Conservation (phyloP, 2,329 filamentous ascomycete species). For the Xylariaceae sp. region DNA sequence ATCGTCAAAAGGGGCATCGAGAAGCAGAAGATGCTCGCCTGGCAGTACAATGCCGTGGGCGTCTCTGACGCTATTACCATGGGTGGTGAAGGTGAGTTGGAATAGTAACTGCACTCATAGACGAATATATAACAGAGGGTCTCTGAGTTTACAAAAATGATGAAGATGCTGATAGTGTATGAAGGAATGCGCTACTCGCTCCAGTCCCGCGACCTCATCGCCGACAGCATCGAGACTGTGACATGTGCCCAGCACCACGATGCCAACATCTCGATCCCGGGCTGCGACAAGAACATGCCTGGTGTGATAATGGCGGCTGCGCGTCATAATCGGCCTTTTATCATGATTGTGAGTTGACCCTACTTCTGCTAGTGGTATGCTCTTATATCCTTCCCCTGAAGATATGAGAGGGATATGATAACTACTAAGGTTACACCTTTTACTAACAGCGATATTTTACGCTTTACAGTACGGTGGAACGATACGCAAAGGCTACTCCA, state of each 20-base stretch:
- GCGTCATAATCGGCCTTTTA: conserved; percentile 81
- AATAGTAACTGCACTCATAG: background rate
- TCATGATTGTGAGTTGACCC: conserved; percentile 61
- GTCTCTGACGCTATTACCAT: conserved; percentile 91
- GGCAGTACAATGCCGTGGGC: conserved; percentile 91
- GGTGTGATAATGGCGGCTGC: conserved; percentile 87
- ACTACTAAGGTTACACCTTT: too few relatives aligned
- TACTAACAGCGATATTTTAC: background rate
- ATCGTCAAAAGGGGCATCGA: conserved; percentile 77
- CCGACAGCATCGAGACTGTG: conserved; percentile 88
- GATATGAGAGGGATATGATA: too few relatives aligned
- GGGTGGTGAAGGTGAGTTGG: conserved; percentile 76
- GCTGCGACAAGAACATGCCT: conserved; percentile 98
- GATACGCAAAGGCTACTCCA: conserved; percentile 80
- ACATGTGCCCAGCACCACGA: conserved; percentile 91
- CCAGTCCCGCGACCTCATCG: conserved; percentile 86
- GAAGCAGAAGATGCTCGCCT: conserved; percentile 82
- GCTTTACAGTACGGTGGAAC: conserved; percentile 67
- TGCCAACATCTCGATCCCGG: conserved; percentile 86
- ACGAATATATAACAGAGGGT: too few relatives aligned
- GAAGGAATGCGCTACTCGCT: conserved; percentile 89
- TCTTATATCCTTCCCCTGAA: too few relatives aligned
- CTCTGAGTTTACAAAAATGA: too few relatives aligned
- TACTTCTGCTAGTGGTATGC: background rate
- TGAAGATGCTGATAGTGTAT: background rate